Evolutionary conservation across 208 protist genomes (phyloP).

Genomic region (Tritrichomonas foetus): DNA sequence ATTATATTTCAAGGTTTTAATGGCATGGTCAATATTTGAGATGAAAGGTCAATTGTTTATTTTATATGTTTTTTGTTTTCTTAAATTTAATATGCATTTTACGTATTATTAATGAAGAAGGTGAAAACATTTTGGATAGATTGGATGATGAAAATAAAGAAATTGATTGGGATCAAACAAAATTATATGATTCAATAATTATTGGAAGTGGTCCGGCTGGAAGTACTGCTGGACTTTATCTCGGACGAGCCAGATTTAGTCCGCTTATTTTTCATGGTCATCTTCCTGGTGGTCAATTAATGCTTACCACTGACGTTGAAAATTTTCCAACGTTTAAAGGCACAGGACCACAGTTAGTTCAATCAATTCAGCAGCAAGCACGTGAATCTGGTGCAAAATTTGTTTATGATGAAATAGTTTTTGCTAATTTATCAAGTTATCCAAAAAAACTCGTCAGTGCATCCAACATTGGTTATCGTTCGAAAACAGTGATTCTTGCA

Average conservation of each 20-base stretch:
- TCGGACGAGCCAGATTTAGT: constrained; percentile 57
- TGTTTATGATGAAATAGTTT: constrained; percentile 52
- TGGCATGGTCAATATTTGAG: no score
- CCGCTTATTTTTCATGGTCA: constrained; percentile 56
- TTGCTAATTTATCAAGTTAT: constrained; percentile 53
- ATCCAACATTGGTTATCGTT: not conserved
- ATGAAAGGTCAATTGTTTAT: no score
- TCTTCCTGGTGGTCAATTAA: constrained; percentile 66
- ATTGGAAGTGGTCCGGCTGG: constrained; percentile 30
- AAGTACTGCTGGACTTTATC: constrained; percentile 67
- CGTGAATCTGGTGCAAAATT: constrained; percentile 45
- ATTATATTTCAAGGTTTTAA: no score
- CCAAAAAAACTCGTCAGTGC: constrained; percentile 22
- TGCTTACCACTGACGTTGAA: constrained; percentile 68
- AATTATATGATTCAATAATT: not conserved
- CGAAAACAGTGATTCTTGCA: constrained; percentile 64
- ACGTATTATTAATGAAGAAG: no score
- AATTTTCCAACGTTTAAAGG: constrained; percentile 67
- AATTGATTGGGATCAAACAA: not conserved
- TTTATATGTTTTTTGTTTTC: no score
- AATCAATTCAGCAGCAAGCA: constrained; percentile 56
- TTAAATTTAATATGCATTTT: no score
- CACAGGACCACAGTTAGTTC: constrained; percentile 57
- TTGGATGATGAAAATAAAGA: not conserved
- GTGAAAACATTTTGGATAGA: no score